Percentiles rank a stretch among this genome's conserved stretches.
phyloP scores from a whole-genome alignment of 1,139 yeast genomes.

The Candida neerlandica region DNA sequence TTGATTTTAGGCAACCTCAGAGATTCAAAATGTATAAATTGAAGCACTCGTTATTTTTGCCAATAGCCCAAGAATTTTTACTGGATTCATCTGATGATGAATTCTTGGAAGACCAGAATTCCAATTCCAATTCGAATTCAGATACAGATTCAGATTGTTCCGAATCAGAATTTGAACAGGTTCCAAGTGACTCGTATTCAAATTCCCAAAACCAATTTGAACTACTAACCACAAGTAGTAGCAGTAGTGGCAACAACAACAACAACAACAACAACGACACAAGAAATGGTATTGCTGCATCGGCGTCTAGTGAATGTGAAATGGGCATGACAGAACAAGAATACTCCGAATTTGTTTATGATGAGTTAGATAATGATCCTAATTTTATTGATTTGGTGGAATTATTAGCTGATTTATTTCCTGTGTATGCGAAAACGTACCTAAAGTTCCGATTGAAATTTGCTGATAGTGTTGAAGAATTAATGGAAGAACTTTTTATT shows the following conservation, averaged over 20 bases:
- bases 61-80: not conserved
- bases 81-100: constrained; percentile 1
- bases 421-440: constrained; percentile 28
- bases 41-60: not conserved
- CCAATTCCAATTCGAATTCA: not conserved
- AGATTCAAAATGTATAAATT: not conserved
- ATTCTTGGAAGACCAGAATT: not conserved
- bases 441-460: constrained; percentile 25
- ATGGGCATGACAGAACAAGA: constrained; percentile 8
- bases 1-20: not conserved
- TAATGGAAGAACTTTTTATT: constrained; percentile 25
- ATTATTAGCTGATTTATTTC: constrained; percentile 31
- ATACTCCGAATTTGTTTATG: constrained; percentile 11
- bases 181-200: not conserved
- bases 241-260: not conserved
- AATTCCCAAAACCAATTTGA: not conserved
- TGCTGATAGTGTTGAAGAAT: constrained; percentile 21
- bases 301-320: not conserved
- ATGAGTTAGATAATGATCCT: constrained; percentile 16
- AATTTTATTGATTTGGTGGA: constrained; percentile 22
- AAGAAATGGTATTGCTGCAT: not conserved
- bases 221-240: not conserved
- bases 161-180: not conserved
- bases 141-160: not conserved
- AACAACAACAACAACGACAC: not conserved